Evolutionary conservation across 768 basidiomycete species (phyloP), one percentile per base, ranked within the genome.

Genomic region (Kwoniella pini): DNA sequence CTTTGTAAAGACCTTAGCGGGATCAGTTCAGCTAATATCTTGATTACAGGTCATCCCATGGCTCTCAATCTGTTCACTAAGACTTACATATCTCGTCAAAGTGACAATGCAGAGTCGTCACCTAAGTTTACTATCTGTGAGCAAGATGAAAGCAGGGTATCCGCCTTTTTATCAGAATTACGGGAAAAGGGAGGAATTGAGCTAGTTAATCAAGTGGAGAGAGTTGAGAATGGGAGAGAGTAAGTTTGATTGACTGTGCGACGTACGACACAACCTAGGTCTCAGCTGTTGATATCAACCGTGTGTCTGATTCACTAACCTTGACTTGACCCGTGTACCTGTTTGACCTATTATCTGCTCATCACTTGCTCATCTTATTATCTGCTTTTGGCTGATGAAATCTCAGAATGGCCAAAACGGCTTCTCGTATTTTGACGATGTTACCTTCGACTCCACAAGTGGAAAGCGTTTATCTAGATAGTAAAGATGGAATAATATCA

Each of bases 381-480:
- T n/a, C n/a, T n/a, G n/a, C n/a, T n/a, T n/a, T n/a, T n/a, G n/a
- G n/a, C n/a, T n/a, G n/a, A n/a, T n/a, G n/a, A n/a, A n/a, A n/a
- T n/a, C n/a, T n/a, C 36, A 78, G 77, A 31, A 75, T 79, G 33
- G 70, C 72, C 1, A 44, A 43, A 22, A 48, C 60, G 9, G 75
- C 79, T 11, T 48, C 65, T 45, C 87, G 85, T 9, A 82, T 96
- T 45, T 76, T 97, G 52, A 94, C 92, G 5, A 93, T 95, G 91
- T 82, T 97, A 1, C 93, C 93, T 0, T 93, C 91, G 0, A 90
- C 91, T 6, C 89, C 91, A 0, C 88, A 97, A 66, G 92, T 96
- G 40, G 81, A 84, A 52, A 79, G 82, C 50, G 92, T 93, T 10
- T 95, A 93, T 76, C 71, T 81, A 21, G 81, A 82, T 30, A 11